Conservation (phyloP, 2,329 filamentous ascomycete genomes). For the Chaetothyriales sp. region DNA sequence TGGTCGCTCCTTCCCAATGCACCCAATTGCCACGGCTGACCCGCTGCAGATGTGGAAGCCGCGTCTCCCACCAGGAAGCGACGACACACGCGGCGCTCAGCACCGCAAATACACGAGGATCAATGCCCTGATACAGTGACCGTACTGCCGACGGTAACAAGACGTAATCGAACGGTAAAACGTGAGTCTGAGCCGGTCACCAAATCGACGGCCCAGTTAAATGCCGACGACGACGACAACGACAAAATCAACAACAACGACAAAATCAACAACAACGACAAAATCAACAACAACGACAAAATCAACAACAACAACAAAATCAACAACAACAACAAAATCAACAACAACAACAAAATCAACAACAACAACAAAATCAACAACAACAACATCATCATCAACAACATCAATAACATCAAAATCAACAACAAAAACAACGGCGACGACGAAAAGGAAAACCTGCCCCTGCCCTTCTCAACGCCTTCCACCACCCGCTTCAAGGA, state of each 20-base stretch:
- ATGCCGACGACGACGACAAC: slow-evolving; percentile 39
- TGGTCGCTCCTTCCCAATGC: slow-evolving; percentile 3
- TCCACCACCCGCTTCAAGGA: slow-evolving; percentile 61
- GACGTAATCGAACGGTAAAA: slow-evolving; percentile 33
- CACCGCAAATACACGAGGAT: slow-evolving; percentile 29
- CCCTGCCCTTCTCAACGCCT: slow-evolving; percentile 32
- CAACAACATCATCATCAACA: too few species aligned
- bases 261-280: too few species aligned
- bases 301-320: too few species aligned
- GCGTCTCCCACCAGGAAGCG: slow-evolving; percentile 27
- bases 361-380: too few species aligned
- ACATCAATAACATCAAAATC: too few species aligned
- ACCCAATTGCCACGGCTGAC: not conserved
- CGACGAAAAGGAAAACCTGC: slow-evolving; percentile 33
- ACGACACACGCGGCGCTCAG: slow-evolving; percentile 34
- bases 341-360: slow-evolving; percentile 43
- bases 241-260: slow-evolving; percentile 23
- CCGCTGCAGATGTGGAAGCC: slow-evolving; percentile 8
- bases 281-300: too few species aligned
- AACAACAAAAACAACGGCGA: slow-evolving; percentile 51
- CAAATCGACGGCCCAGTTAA: slow-evolving; percentile 8
- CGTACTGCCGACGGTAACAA: slow-evolving; percentile 24
- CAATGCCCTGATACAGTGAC: slow-evolving; percentile 8
- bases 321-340: slow-evolving; percentile 37
- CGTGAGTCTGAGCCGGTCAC: slow-evolving; percentile 19